Evolutionary conservation across 495 filamentous ascomycete genomes (phyloP), one percentile per base, ranked within the genome.

Genomic region (Aspergillus nidulans): DNA sequence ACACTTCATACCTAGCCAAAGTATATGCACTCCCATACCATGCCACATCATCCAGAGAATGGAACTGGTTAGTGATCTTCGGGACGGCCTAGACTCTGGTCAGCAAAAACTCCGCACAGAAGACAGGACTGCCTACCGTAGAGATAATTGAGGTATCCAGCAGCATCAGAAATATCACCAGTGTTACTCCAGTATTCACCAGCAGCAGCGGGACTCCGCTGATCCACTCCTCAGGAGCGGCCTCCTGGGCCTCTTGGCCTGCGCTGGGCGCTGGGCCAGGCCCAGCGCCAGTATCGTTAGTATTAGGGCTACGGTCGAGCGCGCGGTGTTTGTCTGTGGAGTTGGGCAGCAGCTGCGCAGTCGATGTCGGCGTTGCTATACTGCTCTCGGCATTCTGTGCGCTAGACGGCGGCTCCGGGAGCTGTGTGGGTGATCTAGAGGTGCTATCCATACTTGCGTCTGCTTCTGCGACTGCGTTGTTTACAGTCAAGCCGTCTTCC

Each of bases 91-190:
- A 39, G 1, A 16, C 13, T 28, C 9, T 5, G n/a, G 30, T 44
- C 19, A 44, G 41, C 20, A 6, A 5, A 10, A 20, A 10, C 9
- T 18, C 9, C 10, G 15, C 1, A 21, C 36, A 24, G 18, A 44
- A 24, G 41, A 8, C 7, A 23, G 38, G 15, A 20, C 5, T 38
- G 9, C 23, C 1, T 49, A 49, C 50, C 1, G 47, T 49, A 8
- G 47, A 6, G 2, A 49, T 30, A 13, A 49, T 49, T 0, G 47
- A 23, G 1, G 44, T 47, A 13, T 47, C 80, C 5, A 84, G 57
- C 36, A 82, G 53, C 64, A 81, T 69, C 28, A 82, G 51, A 58
- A 80, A 81, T 6, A 62, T 59, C 16, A 69, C 72, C 8, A 77
- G 21, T 0, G 59, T 61, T 8, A 64, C 36, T 2, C 55, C 61